These are phyloP conservation scores for Penicillium taxi DNA, from an alignment of 495 filamentous ascomycete species.

Conservation along the genomic window DNA sequence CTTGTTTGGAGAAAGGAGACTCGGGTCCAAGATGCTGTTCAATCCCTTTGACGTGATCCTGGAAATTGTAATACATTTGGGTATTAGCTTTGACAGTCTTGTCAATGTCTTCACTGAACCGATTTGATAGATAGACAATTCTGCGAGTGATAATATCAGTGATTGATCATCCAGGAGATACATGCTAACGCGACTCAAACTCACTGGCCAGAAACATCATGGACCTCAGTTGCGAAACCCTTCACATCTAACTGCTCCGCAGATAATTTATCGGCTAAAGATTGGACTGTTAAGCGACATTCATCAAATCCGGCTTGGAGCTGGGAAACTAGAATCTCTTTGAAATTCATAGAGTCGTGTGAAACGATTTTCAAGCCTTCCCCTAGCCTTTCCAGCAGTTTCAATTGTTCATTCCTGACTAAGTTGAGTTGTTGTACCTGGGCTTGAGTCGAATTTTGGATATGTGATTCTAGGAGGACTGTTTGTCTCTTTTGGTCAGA, in stretches of 20 bases:
- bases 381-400: slow-evolving; percentile 15
- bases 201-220: slow-evolving; percentile 19
- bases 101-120: slow-evolving; percentile 12
- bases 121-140: slow-evolving; percentile 12
- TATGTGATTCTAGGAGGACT: slow-evolving; percentile 24
- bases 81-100: slow-evolving; percentile 11
- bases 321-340: slow-evolving; percentile 8
- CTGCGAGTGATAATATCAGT: slow-evolving; percentile 10
- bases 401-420: slow-evolving; percentile 22
- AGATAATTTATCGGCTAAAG: slow-evolving; percentile 13
- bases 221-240: slow-evolving; percentile 11
- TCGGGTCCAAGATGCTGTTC: slow-evolving; percentile 12
- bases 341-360: slow-evolving; percentile 6
- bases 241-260: slow-evolving; percentile 13
- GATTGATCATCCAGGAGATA: not conserved
- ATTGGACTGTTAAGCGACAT: slow-evolving; percentile 11
- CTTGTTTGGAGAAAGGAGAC: slow-evolving; percentile 19
- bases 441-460: slow-evolving; percentile 21
- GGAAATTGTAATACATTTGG: slow-evolving; percentile 7
- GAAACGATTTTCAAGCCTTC: slow-evolving; percentile 9
- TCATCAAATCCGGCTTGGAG: slow-evolving; percentile 11
- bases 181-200: not conserved
- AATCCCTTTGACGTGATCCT: slow-evolving; percentile 16
- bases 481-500: slow-evolving; percentile 24
- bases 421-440: slow-evolving; percentile 19